Percentiles rank a stretch among this genome's conserved stretches.
These are phyloP conservation scores for Hygrophila difformis DNA, from an alignment of 257 asterid species.

Conservation along the genomic window DNA sequence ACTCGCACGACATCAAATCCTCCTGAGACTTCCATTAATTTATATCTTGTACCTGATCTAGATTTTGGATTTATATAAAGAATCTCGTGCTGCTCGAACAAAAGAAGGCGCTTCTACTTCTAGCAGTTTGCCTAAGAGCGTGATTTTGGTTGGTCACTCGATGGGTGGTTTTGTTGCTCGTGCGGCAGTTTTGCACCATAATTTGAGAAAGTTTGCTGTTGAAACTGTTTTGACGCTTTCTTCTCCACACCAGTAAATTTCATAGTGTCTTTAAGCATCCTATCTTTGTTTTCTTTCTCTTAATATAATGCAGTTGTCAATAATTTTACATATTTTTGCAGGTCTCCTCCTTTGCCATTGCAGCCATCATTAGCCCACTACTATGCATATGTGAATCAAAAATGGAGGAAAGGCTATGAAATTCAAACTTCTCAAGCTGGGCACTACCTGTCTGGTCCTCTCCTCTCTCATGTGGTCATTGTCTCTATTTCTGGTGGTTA, in stretches of 20 bases:
- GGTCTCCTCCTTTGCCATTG: slow-evolving; percentile 85
- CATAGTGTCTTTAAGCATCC: slow-evolving; percentile 13
- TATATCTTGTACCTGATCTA: slow-evolving; percentile 19
- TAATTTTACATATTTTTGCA: slow-evolving; percentile 26
- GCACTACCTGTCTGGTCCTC: slow-evolving; percentile 43
- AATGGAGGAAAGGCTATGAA: slow-evolving; percentile 86
- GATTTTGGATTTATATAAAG: slow-evolving; percentile 84
- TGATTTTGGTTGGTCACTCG: slow-evolving; percentile 95
- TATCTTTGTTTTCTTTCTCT: slow-evolving; percentile 9
- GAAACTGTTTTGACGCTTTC: slow-evolving; percentile 91
- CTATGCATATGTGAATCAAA: slow-evolving; percentile 63
- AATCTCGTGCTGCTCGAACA: slow-evolving; percentile 47
- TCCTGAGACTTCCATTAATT: slow-evolving; percentile 11
- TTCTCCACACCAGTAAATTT: slow-evolving; percentile 86
- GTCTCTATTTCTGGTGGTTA: slow-evolving; percentile 95
- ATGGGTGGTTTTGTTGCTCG: slow-evolving; percentile 99
- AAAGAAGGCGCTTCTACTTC: slow-evolving; percentile 67
- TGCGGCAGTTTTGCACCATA: slow-evolving; percentile 86
- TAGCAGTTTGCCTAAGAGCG: slow-evolving; percentile 62
- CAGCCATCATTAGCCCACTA: slow-evolving; percentile 94
- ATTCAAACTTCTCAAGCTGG: slow-evolving; percentile 58
- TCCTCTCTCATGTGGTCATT: slow-evolving; percentile 59
- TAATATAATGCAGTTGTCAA: slow-evolving; percentile 14
- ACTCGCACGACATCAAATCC: slow-evolving; percentile 4
- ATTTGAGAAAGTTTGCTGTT: slow-evolving; percentile 77